Evolutionary conservation across 805 yeast genomes (phyloP).

Genomic region (Zygoascus biomembranicola): DNA sequence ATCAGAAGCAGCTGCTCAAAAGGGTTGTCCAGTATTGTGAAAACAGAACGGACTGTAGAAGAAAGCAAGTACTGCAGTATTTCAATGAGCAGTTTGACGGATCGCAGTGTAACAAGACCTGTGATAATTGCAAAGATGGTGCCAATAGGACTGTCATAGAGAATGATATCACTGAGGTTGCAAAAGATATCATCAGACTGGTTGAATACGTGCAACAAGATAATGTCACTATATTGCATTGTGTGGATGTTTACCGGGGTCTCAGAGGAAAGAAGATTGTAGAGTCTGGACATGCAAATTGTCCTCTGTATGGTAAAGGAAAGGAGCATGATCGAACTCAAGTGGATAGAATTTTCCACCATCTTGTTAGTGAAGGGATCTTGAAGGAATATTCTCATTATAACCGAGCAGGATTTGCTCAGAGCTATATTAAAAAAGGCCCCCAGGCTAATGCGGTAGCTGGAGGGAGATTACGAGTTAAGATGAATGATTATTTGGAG

Average conservation of each 20-base stretch:
- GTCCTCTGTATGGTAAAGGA: slow-evolving; percentile 66
- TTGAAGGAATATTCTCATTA: slow-evolving; percentile 64
- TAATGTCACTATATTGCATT: slow-evolving; percentile 65
- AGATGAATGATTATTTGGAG: slow-evolving; percentile 7
- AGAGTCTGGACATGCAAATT: slow-evolving; percentile 51
- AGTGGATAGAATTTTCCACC: slow-evolving; percentile 76
- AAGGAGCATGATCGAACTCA: slow-evolving; percentile 54
- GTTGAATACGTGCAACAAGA: slow-evolving; percentile 45
- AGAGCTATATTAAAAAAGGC: slow-evolving; percentile 65
- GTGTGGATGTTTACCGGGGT: slow-evolving; percentile 79
- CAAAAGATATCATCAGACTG: slow-evolving; percentile 50
- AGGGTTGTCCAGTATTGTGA: slow-evolving; percentile 90
- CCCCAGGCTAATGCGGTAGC: slow-evolving; percentile 44
- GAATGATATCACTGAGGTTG: slow-evolving; percentile 59
- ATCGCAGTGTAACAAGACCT: slow-evolving; percentile 53
- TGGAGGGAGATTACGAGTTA: slow-evolving; percentile 24
- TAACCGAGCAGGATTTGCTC: slow-evolving; percentile 69
- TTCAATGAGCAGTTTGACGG: slow-evolving; percentile 78
- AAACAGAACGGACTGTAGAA: slow-evolving; percentile 80
- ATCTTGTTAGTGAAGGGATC: slow-evolving; percentile 56
- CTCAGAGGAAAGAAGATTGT: slow-evolving; percentile 54
- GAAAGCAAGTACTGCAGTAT: slow-evolving; percentile 81
- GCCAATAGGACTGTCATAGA: slow-evolving; percentile 6
- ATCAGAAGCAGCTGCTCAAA: slow-evolving; percentile 51
- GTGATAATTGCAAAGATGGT: slow-evolving; percentile 73